Evolutionary conservation across 768 basidiomycete genomes (phyloP), one percentile per base, ranked within the genome.

Genomic region (Mycena albidolilacea): DNA sequence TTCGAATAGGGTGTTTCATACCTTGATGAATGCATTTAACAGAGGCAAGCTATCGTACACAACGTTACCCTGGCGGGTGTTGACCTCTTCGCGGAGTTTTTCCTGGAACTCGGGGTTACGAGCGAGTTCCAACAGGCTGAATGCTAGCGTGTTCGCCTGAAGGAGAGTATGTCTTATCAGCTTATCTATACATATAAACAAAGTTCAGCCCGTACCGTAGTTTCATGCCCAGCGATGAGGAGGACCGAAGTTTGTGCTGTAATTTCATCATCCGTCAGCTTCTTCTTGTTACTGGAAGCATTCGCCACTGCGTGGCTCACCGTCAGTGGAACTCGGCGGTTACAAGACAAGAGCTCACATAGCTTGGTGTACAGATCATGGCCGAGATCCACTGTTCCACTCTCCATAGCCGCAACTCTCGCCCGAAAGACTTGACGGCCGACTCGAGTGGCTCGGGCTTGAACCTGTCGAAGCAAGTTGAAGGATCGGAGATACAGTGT

Each of bases 11-110:
- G 35, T 48, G 30, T 30, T 30, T 52, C 63, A 38, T 52, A 64
- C 63, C 37, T 64, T 64, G n/a, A 64, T 64, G 37, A 64, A 64
- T 17, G 63, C 63, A 64, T 64, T 64, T 14, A 64, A 52, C 30
- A 64, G 63, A 9, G 63, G 63, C 44, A 64, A 35, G 63, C 37
- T 64, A 50, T 64, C 63, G n/a, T 50, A 52, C 35, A 10, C 35
- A 21, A 65, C 41, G 41, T 30, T 43, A 3, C 64, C 64, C 9
- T 43, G 64, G 54, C 7, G 10, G 38, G 39, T 7, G 23, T 37
- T 41, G 39, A 66, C 15, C 52, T 66, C 64, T 19, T 54, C 64
- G 17, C 52, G 64, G 17, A 66, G 39, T 55, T 66, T 66, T 37
- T 55, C 12, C 41, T 66, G 64, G 23, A 66, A 66, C 37, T 66